These are phyloP conservation scores for Neurospora sp. DNA, from an alignment of 495 filamentous ascomycete genomes.

Conservation along the genomic window DNA sequence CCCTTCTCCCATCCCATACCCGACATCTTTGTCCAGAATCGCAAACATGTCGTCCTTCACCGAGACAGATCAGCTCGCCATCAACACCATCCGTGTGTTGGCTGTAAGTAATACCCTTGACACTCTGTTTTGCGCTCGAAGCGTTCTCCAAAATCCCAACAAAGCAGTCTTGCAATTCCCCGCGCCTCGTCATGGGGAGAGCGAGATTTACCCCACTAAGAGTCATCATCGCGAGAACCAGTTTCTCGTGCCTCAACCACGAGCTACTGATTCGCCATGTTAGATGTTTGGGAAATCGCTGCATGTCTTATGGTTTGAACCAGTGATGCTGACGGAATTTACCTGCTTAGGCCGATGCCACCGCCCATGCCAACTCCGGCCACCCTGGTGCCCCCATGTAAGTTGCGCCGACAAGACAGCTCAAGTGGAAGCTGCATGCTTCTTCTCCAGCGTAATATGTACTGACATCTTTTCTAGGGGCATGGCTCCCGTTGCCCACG, in stretches of 20 bases:
- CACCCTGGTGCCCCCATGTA: conserved; percentile 96
- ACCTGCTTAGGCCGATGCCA: conserved; percentile 80
- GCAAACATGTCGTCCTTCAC: conserved; percentile 73
- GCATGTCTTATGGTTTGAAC: neutral
- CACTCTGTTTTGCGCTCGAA: neutral
- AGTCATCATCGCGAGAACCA: conserved; percentile 1
- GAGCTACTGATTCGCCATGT: neutral
- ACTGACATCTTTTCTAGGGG: conserved; percentile 43
- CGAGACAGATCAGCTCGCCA: conserved; percentile 75
- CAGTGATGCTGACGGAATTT: conserved; percentile 15
- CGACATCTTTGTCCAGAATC: conserved; percentile 15
- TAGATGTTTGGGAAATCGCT: conserved; percentile 3
- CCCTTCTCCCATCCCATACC: conserved; percentile 11
- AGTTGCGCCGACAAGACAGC: conserved; percentile 17
- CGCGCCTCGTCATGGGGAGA: conserved; percentile 7
- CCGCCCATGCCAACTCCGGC: conserved; percentile 88
- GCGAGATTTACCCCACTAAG: neutral
- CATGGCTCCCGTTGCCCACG: conserved; percentile 94
- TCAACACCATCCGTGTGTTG: conserved; percentile 95
- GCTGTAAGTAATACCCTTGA: conserved; percentile 54
- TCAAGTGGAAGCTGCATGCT: neutral
- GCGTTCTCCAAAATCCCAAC: conserved; percentile 28
- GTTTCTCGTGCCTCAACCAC: neutral
- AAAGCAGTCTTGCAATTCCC: conserved; percentile 25
- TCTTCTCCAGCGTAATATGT: neutral